Evolutionary conservation across 2,329 filamentous ascomycete genomes (phyloP).

Genomic region (Mariannaea sp.): DNA sequence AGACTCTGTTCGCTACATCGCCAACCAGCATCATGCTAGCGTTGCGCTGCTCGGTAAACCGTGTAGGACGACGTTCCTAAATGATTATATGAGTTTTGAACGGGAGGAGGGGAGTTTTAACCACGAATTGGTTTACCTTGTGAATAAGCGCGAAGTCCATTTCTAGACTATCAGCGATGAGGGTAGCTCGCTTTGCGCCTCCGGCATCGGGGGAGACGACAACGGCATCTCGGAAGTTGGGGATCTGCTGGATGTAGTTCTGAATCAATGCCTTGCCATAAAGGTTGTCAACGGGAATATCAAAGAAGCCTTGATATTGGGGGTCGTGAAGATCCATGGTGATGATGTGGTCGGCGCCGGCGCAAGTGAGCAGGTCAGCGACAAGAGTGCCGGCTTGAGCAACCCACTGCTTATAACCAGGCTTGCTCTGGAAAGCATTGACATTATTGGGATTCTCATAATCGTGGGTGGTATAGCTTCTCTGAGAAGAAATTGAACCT

Average conservation of each 20-base stretch:
- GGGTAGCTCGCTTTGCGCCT: conserved; percentile 92
- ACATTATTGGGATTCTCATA: conserved; percentile 62
- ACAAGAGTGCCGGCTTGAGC: conserved; percentile 95
- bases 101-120: conserved; percentile 38
- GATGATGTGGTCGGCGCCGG: conserved; percentile 95
- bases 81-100: conserved; percentile 41
- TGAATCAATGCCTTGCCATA: conserved; percentile 80
- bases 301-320: conserved; percentile 98
- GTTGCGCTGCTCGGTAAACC: conserved; percentile 86
- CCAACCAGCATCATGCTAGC: conserved; percentile 96
- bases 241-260: conserved; percentile 77
- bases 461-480: conserved; percentile 67
- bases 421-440: conserved; percentile 73
- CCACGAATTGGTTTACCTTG: conserved; percentile 63
- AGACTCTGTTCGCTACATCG: conserved; percentile 77
- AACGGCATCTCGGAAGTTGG: conserved; percentile 82
- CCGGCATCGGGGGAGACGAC: conserved; percentile 96
- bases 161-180: conserved; percentile 89
- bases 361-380: conserved; percentile 91
- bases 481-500: conserved; percentile 48
- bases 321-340: conserved; percentile 97
- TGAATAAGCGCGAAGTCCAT: conserved; percentile 98
- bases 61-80: conserved; percentile 85
- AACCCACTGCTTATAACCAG: conserved; percentile 98
- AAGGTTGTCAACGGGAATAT: conserved; percentile 97